Evolutionary conservation across 805 yeast genomes (phyloP), one percentile per base, ranked within the genome.

Genomic region (Starmerella tilneyi): DNA sequence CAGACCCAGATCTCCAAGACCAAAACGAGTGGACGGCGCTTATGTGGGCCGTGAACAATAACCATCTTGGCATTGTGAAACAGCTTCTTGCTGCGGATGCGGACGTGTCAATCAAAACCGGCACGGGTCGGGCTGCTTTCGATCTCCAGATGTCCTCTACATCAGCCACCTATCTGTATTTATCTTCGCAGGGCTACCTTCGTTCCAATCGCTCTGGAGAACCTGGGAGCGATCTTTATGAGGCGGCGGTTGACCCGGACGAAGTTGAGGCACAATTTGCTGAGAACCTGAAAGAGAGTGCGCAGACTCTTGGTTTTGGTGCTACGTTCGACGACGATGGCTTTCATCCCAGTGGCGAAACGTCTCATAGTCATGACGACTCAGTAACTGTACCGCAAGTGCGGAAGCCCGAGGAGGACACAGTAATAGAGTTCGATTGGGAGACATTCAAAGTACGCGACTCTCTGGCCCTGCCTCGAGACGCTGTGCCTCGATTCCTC

Each of bases 1-100:
- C 72, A 1, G 47, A 59, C 15, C 60, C 63, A 3, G 60, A 68
- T 41, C 44, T 45, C 17, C 63, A 58, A 43, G 72, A 67, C 53
- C 57, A 58, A 32, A 58, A 58, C 44, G 63, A 61, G 39, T 68
- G 71, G 71, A 63, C 72, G 5, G 94, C 98, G 2, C 65, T 92
- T 32, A 95, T 89, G 57, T 92, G 98, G 98, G 97, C 96, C 0
- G 81, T 89, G 44, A 71, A 95, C 41, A 81, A 81, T 56, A 98
- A 97, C 0, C 70, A 84, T 44, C 94, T 86, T 1, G 80, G 84
- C 58, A 76, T 88, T 44, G 94, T 78, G 1, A 88, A 86, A 59
- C 77, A 72, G 56, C 67, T 92, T 36, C 59, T 88, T 4, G 67
- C 72, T 41, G 67, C 74, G n/a, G 77, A 79, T 29, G 60, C 69